phyloP scores from a whole-genome alignment of 257 asterid genomes.

The Datura wrightii region DNA sequence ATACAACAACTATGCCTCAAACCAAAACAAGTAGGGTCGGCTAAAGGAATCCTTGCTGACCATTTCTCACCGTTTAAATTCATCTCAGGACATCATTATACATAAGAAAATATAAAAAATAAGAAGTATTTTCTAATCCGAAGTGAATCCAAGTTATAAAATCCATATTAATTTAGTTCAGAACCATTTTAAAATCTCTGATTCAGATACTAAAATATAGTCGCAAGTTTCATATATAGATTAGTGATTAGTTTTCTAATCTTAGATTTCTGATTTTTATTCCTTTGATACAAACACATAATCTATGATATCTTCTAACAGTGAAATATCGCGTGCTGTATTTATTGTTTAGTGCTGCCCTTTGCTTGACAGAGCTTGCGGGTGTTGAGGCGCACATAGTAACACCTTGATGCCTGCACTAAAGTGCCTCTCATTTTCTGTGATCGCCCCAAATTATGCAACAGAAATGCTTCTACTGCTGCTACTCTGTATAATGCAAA shows the following conservation, averaged over 20 bases:
- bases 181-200: background rate
- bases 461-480: constrained; percentile 18
- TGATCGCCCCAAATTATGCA: background rate
- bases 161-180: background rate
- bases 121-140: background rate
- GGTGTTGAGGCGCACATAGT: background rate
- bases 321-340: background rate
- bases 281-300: background rate
- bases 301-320: constrained; percentile 6
- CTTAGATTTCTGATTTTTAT: background rate
- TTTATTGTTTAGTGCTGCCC: background rate
- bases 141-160: background rate
- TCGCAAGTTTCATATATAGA: background rate
- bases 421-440: background rate
- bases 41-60: background rate
- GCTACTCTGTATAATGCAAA: background rate
- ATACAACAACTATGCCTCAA: background rate
- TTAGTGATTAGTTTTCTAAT: background rate
- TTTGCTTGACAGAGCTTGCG: constrained; percentile 6
- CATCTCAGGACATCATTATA: background rate
- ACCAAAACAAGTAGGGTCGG: background rate
- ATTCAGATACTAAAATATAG: background rate
- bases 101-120: background rate
- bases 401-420: background rate
- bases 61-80: background rate